Base-by-base conservation (phyloP, 352 stramenopile genomes). In the Peronospora destructor region DNA sequence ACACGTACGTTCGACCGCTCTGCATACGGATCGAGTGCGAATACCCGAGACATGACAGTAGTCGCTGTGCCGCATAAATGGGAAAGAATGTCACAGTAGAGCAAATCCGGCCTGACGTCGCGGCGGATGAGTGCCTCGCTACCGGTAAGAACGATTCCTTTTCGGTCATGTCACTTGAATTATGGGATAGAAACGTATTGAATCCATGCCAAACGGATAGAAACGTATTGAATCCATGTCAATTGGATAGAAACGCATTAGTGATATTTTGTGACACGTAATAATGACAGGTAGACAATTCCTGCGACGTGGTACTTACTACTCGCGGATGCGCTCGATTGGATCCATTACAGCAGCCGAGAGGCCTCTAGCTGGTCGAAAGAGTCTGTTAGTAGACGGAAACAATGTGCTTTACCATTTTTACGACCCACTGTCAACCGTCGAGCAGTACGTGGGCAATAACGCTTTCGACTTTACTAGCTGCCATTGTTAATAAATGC, bases 21-120 rank as follows among this genome's bases (percentile, higher is more conserved):
- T 87, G 76, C 60, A 91, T 70, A 34, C 55, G 65, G 19, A 91
- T 53, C 6, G 68, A 78, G 33, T 77, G 64, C 29, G 76, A 72
- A 60, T 84, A 86, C 21, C 76, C 73, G 45, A 91, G 76, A 65
- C 80, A 91, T 41, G 77, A 71, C 23, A 89, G 51, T 46, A 91
- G 30, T 19, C 68, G 74, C 49, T 85, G 73, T 28, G 67, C 56
- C 9, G 75, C 74, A 36, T 84, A 71, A 21, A 87, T 38, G 1
- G 80, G 77, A 44, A 84, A 73, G 25, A 82, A 61, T 30, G 74
- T 83, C 26, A 91, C 66, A 19, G 59, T 67, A 7, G 68, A 68
- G 59, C 75, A 86, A 42, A 84, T 75, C 49, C 65, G 59, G 6
- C 55, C 17, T 33, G 51, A 59, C 11, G 63, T 58, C 39, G 47